Evolutionary conservation across 73 alveolate genomes (phyloP).

Genomic region (Tetrahymena thermophila): DNA sequence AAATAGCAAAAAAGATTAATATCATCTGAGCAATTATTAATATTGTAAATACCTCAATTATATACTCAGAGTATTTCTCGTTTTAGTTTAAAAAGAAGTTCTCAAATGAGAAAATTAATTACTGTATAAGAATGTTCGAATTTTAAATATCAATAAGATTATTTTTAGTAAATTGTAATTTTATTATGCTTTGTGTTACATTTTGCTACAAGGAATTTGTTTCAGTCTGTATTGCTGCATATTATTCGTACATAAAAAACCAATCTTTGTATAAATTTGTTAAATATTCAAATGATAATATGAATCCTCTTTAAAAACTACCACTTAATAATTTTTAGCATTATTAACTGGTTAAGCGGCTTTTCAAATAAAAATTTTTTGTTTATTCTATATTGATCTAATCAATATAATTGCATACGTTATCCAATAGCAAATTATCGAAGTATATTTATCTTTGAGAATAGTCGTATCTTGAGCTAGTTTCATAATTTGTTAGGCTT

Average conservation of each 20-base stretch:
- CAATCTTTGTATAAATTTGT: too few relatives aligned
- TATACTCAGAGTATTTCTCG: neutral
- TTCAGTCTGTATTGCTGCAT: neutral
- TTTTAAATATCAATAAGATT: neutral
- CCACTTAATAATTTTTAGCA: neutral
- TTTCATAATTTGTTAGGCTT: neutral
- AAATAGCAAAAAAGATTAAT: neutral
- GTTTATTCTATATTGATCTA: too few relatives aligned
- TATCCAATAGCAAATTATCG: neutral
- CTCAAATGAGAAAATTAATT: neutral
- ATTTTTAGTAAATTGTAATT: neutral
- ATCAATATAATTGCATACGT: neutral
- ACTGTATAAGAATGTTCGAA: too few relatives aligned
- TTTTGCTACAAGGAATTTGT: neutral
- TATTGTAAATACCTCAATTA: too few relatives aligned
- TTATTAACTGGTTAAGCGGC: too few relatives aligned
- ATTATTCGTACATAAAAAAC: neutral
- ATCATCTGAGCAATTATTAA: too few relatives aligned
- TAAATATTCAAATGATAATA: too few relatives aligned
- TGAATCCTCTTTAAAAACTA: neutral
- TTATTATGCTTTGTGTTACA: neutral
- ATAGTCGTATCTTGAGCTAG: neutral
- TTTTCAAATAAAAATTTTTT: too few relatives aligned
- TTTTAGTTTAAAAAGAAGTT: neutral
- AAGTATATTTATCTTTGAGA: too few relatives aligned